phyloP scores from a whole-genome alignment of 139 green algal species.

The Gonium pectorale region DNA sequence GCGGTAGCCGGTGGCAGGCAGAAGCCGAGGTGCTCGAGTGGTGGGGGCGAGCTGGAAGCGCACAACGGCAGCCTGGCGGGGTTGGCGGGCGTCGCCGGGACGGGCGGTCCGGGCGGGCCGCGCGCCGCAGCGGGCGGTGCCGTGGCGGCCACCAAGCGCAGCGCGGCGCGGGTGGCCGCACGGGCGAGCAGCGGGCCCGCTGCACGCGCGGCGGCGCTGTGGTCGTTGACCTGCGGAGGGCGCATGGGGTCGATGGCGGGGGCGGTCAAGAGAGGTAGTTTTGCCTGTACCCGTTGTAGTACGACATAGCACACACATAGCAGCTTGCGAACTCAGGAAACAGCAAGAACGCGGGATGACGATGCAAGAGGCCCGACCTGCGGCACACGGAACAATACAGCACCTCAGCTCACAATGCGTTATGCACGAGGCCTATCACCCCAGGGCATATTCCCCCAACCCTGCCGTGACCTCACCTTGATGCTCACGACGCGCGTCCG shows the following conservation, averaged over 20 bases:
- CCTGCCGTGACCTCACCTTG: conserved; percentile 11
- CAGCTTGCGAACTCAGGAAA: neutral
- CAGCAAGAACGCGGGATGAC: neutral
- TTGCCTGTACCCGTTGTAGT: neutral
- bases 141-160: neutral
- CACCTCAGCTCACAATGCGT: neutral
- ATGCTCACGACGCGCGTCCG: neutral
- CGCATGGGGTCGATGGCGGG: neutral
- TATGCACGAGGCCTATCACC: neutral
- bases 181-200: neutral
- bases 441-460: neutral
- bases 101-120: neutral
- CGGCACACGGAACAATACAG: neutral
- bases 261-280: neutral
- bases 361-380: neutral
- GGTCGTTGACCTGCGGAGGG: conserved; percentile 4
- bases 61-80: neutral
- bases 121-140: neutral
- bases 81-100: neutral
- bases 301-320: neutral
- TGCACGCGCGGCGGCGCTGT: neutral
- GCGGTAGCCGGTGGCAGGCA: neutral
- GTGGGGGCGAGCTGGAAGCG: neutral
- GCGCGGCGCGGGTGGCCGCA: neutral
- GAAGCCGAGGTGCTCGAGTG: neutral